These are phyloP conservation scores for Cokeromyces recurvatus DNA, from an alignment of 371 early-diverging fungal species.

Conservation along the genomic window DNA sequence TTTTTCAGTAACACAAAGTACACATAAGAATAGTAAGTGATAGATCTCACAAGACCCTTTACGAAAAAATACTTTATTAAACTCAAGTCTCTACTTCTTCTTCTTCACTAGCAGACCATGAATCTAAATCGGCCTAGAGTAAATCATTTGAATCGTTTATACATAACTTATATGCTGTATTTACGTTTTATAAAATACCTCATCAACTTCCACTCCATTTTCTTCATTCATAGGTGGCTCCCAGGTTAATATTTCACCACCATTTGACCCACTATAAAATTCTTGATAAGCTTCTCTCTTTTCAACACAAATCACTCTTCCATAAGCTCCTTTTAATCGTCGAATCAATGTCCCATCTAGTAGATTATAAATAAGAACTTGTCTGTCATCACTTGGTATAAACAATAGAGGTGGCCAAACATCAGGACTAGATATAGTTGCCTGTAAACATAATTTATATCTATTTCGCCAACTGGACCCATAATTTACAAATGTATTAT, in stretches of 20 bases:
- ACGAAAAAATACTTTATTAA: too few relatives aligned
- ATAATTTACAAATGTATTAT: slow-evolving; percentile 63
- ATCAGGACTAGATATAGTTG: slow-evolving; percentile 43
- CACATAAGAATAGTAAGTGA: too few relatives aligned
- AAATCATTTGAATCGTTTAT: slow-evolving; percentile 15
- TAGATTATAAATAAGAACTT: slow-evolving; percentile 59
- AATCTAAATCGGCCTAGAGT: slow-evolving; percentile 15
- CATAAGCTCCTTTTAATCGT: slow-evolving; percentile 61
- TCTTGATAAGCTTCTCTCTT: slow-evolving; percentile 55
- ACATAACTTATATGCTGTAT: too few relatives aligned
- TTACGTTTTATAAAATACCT: background rate
- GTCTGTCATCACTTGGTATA: slow-evolving; percentile 53
- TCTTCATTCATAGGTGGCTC: slow-evolving; percentile 37
- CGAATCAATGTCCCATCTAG: slow-evolving; percentile 50
- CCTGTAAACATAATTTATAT: slow-evolving; percentile 36
- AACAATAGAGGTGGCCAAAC: slow-evolving; percentile 51
- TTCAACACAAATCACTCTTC: slow-evolving; percentile 56
- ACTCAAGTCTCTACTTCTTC: slow-evolving; percentile 9
- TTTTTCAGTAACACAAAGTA: too few relatives aligned
- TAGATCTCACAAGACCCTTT: too few relatives aligned
- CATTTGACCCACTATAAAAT: slow-evolving; percentile 64
- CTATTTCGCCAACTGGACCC: slow-evolving; percentile 54
- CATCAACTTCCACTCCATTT: slow-evolving; percentile 1
- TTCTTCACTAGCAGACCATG: slow-evolving; percentile 28
- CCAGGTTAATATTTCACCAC: slow-evolving; percentile 66